Evolutionary conservation across 257 asterid genomes (phyloP).

Genomic region (Lantana camara): DNA sequence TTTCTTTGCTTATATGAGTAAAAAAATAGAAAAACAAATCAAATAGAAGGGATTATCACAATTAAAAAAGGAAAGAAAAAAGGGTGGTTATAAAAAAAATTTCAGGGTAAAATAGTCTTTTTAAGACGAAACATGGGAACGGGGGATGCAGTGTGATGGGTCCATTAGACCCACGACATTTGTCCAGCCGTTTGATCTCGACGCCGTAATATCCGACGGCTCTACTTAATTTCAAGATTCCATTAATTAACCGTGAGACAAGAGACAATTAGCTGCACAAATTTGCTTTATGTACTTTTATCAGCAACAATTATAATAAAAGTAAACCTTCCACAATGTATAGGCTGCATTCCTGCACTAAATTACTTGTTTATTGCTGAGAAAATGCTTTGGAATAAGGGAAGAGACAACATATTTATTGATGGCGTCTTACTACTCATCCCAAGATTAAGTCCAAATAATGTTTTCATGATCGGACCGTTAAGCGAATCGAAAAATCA

Average conservation of each 20-base stretch:
- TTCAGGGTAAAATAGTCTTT: constrained; percentile 7
- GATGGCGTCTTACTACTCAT: no score
- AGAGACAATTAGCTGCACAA: constrained; percentile 24
- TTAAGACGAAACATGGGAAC: no score
- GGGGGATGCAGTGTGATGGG: constrained; percentile 1
- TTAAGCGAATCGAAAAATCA: no score
- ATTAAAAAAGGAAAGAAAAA: no score
- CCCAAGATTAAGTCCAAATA: no score
- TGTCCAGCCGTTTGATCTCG: no score
- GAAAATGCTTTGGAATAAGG: constrained; percentile 2
- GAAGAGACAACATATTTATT: background rate
- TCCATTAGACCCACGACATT: constrained; percentile 27
- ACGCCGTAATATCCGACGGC: constrained; percentile 41
- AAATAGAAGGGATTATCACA: background rate
- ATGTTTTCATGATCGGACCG: no score
- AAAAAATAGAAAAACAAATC: no score
- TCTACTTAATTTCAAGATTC: constrained; percentile 2
- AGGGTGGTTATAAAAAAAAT: no score
- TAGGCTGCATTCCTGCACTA: constrained; percentile 30
- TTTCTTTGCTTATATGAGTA: no score
- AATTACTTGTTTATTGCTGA: constrained; percentile 3
- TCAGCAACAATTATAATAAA: background rate
- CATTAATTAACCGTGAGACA: constrained; percentile 21
- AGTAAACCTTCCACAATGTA: background rate
- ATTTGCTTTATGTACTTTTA: background rate